These are phyloP conservation scores for Cytospora mali DNA, from an alignment of 2,329 filamentous ascomycete genomes.

Conservation along the genomic window DNA sequence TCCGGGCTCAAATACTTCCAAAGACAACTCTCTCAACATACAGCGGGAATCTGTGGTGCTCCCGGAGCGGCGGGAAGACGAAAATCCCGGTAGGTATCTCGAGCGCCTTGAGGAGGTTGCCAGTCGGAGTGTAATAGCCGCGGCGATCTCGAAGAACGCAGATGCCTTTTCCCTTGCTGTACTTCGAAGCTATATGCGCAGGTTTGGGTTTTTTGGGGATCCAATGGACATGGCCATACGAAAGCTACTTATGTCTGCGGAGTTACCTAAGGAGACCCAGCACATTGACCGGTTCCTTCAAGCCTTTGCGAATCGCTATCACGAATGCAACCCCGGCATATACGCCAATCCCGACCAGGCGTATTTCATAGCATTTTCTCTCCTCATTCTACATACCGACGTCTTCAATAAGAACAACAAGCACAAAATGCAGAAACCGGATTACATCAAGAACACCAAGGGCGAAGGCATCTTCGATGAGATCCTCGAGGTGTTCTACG, in stretches of 20 bases:
- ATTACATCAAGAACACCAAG: constrained; percentile 93
- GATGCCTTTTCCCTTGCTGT: constrained; percentile 84
- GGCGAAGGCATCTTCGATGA: constrained; percentile 93
- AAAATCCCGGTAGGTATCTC: constrained; percentile 88
- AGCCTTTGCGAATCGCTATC: constrained; percentile 93
- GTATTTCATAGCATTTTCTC: constrained; percentile 97
- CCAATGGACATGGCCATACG: constrained; percentile 97
- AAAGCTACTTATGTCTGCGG: constrained; percentile 94
- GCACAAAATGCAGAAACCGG: constrained; percentile 94
- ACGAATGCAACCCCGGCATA: constrained; percentile 97
- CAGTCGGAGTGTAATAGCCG: constrained; percentile 80
- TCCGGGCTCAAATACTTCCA: constrained; percentile 71
- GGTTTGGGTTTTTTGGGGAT: constrained; percentile 93
- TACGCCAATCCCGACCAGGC: constrained; percentile 89
- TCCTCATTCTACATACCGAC: constrained; percentile 94
- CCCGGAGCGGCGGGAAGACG: constrained; percentile 81
- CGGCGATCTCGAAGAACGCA: constrained; percentile 80
- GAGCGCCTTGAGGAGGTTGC: constrained; percentile 79
- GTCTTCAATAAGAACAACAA: constrained; percentile 99
- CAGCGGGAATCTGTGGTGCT: constrained; percentile 70
- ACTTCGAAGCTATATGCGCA: constrained; percentile 90
- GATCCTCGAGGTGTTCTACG: constrained; percentile 93
- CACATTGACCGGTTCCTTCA: constrained; percentile 95
- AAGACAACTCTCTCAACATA: constrained; percentile 81
- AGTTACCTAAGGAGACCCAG: constrained; percentile 94